Evolutionary conservation across 1,284 basidiomycete species (phyloP), one percentile per base, ranked within the genome.

Genomic region (Pseudozyma sp.): DNA sequence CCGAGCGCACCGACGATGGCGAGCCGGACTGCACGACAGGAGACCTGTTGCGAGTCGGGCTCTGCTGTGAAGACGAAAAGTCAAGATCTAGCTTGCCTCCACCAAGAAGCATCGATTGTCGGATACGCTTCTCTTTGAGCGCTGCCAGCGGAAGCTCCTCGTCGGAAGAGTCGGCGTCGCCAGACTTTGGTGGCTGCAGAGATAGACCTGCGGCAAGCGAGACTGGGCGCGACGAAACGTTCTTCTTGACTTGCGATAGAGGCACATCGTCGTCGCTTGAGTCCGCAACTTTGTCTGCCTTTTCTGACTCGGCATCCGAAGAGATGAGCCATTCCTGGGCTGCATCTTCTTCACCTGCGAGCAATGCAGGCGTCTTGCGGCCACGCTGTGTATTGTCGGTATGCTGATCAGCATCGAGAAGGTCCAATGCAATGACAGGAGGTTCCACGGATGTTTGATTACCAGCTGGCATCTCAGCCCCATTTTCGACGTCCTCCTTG

Each of bases 141-240:
- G 77, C 77, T 16, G 78, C 78, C 1, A 80, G 65, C 2, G 78
- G 74, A 21, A 80, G 42, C 42, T 79, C 78, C 42, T 80, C 78
- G 34, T 80, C 78, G 7, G 76, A 77, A 5, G 77, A 79, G 0
- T 76, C 74, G n/a, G 56, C 69, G 5, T 60, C 35, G 52, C 59
- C 47, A 2, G 57, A 36, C 31, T 42, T 31, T 4, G 39, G 43
- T 4, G 60, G 39, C 9, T 53, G 13, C 11, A 70, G 56, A 50
- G 50, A 55, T 6, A 75, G 63, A 11, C 72, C 67, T 9, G 72
- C 59, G 19, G 66, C 71, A n/a, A 76, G 25, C 39, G 71, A 74
- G 11, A 57, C 50, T 0, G 70, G 75, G 11, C 65, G 75, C 50
- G 63, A 70, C 35, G 64, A 59, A 9, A 71, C 64, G 7, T 70